Percentiles rank a stretch among this genome's conserved stretches.
phyloP scores from a whole-genome alignment of 352 stramenopile genomes.

The Achlya hypogyna region DNA sequence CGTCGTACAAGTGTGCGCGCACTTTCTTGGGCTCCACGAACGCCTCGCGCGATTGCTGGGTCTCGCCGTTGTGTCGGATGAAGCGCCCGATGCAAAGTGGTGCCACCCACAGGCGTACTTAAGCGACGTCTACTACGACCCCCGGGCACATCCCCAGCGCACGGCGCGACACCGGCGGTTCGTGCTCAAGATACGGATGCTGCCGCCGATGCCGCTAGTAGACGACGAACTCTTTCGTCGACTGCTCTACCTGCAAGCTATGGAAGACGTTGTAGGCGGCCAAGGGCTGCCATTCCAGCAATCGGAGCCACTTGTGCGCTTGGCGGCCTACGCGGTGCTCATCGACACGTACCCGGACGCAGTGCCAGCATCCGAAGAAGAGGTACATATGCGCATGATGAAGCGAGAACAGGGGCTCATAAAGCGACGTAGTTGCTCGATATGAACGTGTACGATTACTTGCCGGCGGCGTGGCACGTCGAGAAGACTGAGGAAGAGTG shows the following conservation, averaged over 20 bases:
- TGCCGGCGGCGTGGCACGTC: conserved; percentile 66
- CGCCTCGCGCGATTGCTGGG: conserved; percentile 70
- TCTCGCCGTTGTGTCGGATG: conserved; percentile 47
- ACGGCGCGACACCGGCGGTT: conserved; percentile 68
- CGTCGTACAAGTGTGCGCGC: conserved; percentile 87
- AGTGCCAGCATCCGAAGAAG: conserved; percentile 27
- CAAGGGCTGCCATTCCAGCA: conserved; percentile 67
- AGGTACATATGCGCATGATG: conserved; percentile 21
- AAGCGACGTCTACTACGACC: conserved; percentile 28
- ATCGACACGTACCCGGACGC: conserved; percentile 51
- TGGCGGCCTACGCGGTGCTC: conserved; percentile 69
- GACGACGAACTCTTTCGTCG: conserved; percentile 79
- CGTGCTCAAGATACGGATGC: conserved; percentile 89
- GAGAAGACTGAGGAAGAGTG: conserved; percentile 70
- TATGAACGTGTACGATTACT: conserved; percentile 76
- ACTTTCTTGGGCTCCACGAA: conserved; percentile 87
- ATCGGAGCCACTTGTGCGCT: conserved; percentile 61
- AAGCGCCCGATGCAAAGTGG: conserved; percentile 21
- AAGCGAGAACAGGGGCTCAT: conserved; percentile 34
- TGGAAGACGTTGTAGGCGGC: conserved; percentile 87
- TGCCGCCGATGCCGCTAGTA: conserved; percentile 55
- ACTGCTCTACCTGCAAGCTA: conserved; percentile 84
- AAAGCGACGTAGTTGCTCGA: conserved; percentile 50
- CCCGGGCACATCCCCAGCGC: conserved; percentile 15
- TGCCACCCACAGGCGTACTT: conserved; percentile 19